phyloP scores from a whole-genome alignment of 176 grass and related monocot genomes.

The Chrysopogon serrulatus region DNA sequence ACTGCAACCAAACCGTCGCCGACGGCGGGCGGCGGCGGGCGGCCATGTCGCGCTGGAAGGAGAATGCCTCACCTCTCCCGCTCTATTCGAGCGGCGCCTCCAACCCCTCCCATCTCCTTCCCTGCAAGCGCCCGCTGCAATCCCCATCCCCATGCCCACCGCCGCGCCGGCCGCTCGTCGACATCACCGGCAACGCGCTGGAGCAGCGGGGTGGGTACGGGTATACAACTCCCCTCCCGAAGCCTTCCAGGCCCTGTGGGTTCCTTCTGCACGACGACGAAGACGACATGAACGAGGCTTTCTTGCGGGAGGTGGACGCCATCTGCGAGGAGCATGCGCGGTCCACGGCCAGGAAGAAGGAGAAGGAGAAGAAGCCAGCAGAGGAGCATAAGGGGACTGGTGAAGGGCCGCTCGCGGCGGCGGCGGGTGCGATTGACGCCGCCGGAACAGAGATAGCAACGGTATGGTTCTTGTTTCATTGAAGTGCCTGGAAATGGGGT shows the following conservation, averaged over 20 bases:
- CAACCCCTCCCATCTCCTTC: conserved; percentile 19
- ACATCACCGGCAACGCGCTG: conserved; percentile 26
- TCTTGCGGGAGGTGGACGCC: conserved; percentile 76
- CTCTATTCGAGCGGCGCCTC: not conserved
- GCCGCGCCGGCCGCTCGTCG: conserved; percentile 29
- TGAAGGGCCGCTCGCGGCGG: not conserved
- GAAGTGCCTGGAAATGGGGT: not conserved
- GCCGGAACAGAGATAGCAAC: not conserved
- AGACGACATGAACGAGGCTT: conserved; percentile 65
- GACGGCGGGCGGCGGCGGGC: not conserved
- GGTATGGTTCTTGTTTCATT: conserved; percentile 14
- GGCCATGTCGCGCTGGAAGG: conserved; percentile 39
- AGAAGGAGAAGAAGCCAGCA: not conserved
- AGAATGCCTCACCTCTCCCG: conserved; percentile 14
- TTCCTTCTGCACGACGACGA: conserved; percentile 28
- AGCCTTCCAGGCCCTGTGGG: conserved; percentile 16
- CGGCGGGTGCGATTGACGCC: not conserved
- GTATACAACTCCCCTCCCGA: conserved; percentile 30
- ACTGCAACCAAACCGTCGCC: conserved; percentile 22
- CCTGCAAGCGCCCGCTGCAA: conserved; percentile 30
- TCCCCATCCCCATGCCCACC: conserved; percentile 43
- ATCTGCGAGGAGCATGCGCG: conserved; percentile 63
- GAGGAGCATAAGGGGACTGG: not conserved
- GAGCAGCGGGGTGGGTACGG: conserved; percentile 7
- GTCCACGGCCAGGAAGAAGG: conserved; percentile 22